These are phyloP conservation scores for Cochlearia excelsa DNA, from an alignment of 345 rosid species.

Conservation along the genomic window DNA sequence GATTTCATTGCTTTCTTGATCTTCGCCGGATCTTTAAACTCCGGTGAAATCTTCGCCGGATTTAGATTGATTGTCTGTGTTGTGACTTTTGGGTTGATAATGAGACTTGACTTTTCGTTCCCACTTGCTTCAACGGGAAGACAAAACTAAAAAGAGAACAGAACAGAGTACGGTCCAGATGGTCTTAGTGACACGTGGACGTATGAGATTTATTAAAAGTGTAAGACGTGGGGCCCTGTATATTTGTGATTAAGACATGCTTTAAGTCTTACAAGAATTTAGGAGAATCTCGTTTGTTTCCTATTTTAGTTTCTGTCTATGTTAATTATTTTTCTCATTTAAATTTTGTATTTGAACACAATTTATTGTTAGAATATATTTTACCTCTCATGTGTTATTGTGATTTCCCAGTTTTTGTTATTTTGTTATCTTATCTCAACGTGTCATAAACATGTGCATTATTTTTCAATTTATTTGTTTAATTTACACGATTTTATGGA, in stretches of 20 bases:
- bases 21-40: background rate
- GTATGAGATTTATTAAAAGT: background rate
- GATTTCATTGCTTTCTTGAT: conserved; percentile 49
- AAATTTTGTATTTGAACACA: too few species aligned
- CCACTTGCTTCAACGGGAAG: conserved; percentile 21
- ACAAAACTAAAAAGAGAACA: background rate
- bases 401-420: too few species aligned
- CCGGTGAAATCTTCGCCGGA: conserved; percentile 5
- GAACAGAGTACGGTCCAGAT: conserved; percentile 25
- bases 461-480: too few species aligned
- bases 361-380: too few species aligned
- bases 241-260: conserved; percentile 1
- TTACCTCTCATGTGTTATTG: too few species aligned
- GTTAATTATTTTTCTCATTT: too few species aligned
- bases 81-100: background rate
- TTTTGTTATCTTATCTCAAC: too few species aligned
- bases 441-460: too few species aligned
- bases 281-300: conserved; percentile 13
- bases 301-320: too few species aligned
- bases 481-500: too few species aligned
- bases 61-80: conserved; percentile 6
- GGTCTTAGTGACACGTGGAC: conserved; percentile 19
- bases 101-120: conserved; percentile 1
- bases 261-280: background rate
- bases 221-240: conserved; percentile 18